Base-by-base conservation (phyloP, 441 rosid genomes). In the Populus hybrid region DNA sequence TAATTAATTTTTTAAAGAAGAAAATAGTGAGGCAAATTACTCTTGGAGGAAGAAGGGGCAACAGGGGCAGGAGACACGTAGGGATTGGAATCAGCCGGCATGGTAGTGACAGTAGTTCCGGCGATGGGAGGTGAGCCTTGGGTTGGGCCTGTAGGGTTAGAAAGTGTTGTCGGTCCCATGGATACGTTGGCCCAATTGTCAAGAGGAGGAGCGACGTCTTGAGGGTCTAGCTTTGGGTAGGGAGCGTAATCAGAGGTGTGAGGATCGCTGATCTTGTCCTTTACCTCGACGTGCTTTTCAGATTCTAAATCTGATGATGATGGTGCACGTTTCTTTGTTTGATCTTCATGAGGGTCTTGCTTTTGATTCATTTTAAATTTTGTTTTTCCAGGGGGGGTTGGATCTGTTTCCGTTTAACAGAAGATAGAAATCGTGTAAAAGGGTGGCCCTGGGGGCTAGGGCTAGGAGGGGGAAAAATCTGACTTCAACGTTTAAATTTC, bases 41-140 rank as follows among this genome's bases (percentile, higher is more conserved):
- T 86, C 85, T 87, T 89, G 28, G 76, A 74, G 26, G 81, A 79
- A 20, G 90, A 84, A 0, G 83, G 66, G 50, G 82, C 88, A 38
- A 67, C 88, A 1, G 97, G 92, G 3, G 90, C 57, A 16, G 96
- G 87, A 76, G 97, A 88, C 10, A 92, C 91, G 77, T 93, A 93
- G 57, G 99, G 97, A 75, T 95, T 95, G 61, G 87, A 85, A 72
- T 92, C 99, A 0, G 90, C 21, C 7, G 99, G 99, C 97, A 93
- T 89, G 81, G 91, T 81, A 73, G 96, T 90, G 73, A 98, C 93
- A 61, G 91, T 67, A 73, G 11, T 36, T 59, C 72, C 82, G 71
- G 89, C 30, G 84, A 85, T 78, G 21, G 93, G 89, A 18, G 86
- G 76, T 0, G 87, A 85, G 72, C 80, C 81, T 3, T 74, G 36